Conservation (phyloP, 768 basidiomycete species). For the Trametes villosa region DNA sequence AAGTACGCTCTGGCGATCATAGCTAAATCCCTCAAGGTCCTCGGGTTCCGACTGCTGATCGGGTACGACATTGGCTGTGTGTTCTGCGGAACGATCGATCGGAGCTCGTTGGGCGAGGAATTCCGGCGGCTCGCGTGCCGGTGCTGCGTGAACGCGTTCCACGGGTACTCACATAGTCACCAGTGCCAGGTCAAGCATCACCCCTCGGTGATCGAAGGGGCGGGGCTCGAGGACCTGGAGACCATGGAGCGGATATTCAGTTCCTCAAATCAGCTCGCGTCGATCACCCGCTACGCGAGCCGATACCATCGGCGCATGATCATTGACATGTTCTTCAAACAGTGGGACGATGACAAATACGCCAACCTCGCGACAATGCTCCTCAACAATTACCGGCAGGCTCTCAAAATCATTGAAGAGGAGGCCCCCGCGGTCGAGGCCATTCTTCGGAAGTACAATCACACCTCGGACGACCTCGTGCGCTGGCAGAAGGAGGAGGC, state of each 20-base stretch:
- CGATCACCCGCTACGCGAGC: constrained; percentile 34
- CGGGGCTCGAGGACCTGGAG: constrained; percentile 39
- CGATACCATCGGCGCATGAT: constrained; percentile 32
- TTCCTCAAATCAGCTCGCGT: constrained; percentile 26
- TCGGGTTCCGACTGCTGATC: background rate
- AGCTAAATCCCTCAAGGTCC: constrained; percentile 5
- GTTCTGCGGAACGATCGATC: constrained; percentile 13
- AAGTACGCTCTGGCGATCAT: constrained; percentile 28
- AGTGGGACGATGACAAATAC: constrained; percentile 44
- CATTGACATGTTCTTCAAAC: constrained; percentile 38
- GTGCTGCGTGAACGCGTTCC: constrained; percentile 34
- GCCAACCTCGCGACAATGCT: constrained; percentile 32
- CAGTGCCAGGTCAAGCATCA: constrained; percentile 40
- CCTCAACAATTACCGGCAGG: constrained; percentile 37
- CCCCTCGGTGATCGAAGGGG: constrained; percentile 34
- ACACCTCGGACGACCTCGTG: constrained; percentile 28
- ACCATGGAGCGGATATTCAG: constrained; percentile 29
- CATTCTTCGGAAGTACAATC: constrained; percentile 10
- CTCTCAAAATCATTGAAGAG: constrained; percentile 31
- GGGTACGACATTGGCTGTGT: constrained; percentile 29
- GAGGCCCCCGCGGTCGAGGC: constrained; percentile 15
- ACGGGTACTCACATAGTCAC: constrained; percentile 41
- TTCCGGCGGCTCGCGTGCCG: background rate
- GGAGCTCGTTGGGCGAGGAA: constrained; percentile 10
- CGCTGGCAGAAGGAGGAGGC: constrained; percentile 32